phyloP scores from a whole-genome alignment of 179 eudicot species.

The Beta macrorhiza region DNA sequence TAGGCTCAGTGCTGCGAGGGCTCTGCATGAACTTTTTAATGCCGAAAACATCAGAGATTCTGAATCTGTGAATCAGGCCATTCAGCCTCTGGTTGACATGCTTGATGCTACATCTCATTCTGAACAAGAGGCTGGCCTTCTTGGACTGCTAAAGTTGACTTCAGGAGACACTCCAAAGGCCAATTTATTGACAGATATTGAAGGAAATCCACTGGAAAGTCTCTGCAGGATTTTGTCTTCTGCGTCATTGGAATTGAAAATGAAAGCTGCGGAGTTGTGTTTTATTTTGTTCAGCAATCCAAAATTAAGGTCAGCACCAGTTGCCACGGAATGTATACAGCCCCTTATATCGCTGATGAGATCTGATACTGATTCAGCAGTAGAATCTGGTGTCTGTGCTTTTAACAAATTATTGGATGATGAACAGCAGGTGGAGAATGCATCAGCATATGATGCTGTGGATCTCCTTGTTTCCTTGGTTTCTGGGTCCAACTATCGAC shows the following conservation, averaged over 20 bases:
- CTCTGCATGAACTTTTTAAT: slow-evolving; percentile 84
- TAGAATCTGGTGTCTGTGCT: slow-evolving; percentile 68
- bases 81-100: slow-evolving; percentile 98
- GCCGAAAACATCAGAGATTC: slow-evolving; percentile 93
- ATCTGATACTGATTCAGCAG: slow-evolving; percentile 63
- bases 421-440: slow-evolving; percentile 82
- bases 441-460: slow-evolving; percentile 88
- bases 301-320: slow-evolving; percentile 74
- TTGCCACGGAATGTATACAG: slow-evolving; percentile 88
- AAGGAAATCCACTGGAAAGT: slow-evolving; percentile 85
- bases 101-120: slow-evolving; percentile 53
- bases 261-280: slow-evolving; percentile 88
- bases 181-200: slow-evolving; percentile 73
- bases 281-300: slow-evolving; percentile 82
- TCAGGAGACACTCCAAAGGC: slow-evolving; percentile 81
- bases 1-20: slow-evolving; percentile 92
- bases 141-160: slow-evolving; percentile 73
- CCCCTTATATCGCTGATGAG: slow-evolving; percentile 62
- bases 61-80: slow-evolving; percentile 83
- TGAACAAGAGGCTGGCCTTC: slow-evolving; percentile 97
- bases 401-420: slow-evolving; percentile 87
- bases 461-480: slow-evolving; percentile 77
- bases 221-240: slow-evolving; percentile 83
- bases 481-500: slow-evolving; percentile 63
- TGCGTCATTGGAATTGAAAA: slow-evolving; percentile 81